Base-by-base conservation (phyloP, 805 yeast genomes). In the Starmerella khaoyaiensis region DNA sequence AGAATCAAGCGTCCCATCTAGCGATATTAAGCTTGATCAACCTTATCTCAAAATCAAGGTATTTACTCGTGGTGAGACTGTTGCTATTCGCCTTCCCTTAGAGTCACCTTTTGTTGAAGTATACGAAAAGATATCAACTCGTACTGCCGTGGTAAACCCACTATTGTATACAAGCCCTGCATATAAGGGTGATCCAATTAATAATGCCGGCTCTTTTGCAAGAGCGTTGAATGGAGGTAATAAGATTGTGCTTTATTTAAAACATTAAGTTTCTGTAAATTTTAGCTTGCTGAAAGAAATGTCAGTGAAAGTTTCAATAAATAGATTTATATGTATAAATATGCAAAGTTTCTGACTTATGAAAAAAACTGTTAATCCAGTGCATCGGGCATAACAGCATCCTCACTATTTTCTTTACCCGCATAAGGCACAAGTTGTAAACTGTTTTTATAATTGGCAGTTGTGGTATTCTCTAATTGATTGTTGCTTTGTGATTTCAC, bases 81-180 rank as follows among this genome's bases (percentile, higher is more conserved):
- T 62, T 38, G 66, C 66, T 17, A 54, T 62, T 29, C 49, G 57
- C 21, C 57, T 62, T 21, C 62, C 65, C 3, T 39, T 50, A 3
- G 47, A 53, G 22, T 46, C 53, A 10, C 41, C 54, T 11, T 61
- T 54, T 38, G 41, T 31, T 18, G 52, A 50, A 25, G 50, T 62
- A 31, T 49, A 49, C 39, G 46, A 36, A 18, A 53, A 56, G 32
- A 48, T 62, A 28, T 44, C 54, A 16, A 52, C 55, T 34, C 54
- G 66, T 4, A 42, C 62, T 21, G 48, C 51, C 9, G 42, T 57
- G 27, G 42, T 50, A 17, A 35, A 42, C 18, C 49, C 51, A 11
- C 47, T 52, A 27, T 42, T 55, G 27, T 55, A 48, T 39, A 49
- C 52, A 38, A 50, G 48, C 21, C 52, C 48, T 22, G 49, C 49